Conservation (phyloP, 2,329 filamentous ascomycete genomes). For the Penicillium italicum region DNA sequence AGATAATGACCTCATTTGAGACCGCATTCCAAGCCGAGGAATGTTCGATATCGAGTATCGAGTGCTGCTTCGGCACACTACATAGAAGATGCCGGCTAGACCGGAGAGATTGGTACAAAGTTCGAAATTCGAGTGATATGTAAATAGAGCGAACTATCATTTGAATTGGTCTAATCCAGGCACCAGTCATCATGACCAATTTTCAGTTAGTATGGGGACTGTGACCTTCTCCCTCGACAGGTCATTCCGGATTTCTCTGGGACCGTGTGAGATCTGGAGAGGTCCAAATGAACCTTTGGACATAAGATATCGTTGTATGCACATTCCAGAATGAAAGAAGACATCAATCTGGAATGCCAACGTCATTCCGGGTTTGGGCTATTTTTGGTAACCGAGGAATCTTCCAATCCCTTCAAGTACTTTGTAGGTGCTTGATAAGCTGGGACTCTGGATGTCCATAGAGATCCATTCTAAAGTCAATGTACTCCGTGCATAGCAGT, state of each 20-base stretch:
- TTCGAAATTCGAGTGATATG: not conserved
- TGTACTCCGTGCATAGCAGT: not conserved
- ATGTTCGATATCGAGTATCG: not conserved
- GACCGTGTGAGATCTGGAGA: not conserved
- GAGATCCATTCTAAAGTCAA: not conserved
- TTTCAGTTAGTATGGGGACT: not conserved
- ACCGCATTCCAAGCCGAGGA: conserved; percentile 1
- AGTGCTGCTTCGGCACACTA: not conserved
- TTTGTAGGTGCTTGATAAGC: not conserved
- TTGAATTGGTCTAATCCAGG: not conserved
- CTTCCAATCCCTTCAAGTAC: not conserved
- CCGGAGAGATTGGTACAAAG: not conserved
- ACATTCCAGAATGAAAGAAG: conserved; percentile 1
- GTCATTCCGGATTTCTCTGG: not conserved
- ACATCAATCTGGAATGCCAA: conserved; percentile 7
- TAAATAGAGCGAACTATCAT: not conserved
- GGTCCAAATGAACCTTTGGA: no score
- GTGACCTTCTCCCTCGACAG: not conserved
- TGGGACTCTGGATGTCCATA: not conserved
- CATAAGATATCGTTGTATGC: not conserved
- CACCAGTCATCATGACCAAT: not conserved
- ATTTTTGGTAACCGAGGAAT: not conserved
- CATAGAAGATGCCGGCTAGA: not conserved
- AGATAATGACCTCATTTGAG: not conserved
- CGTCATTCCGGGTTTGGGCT: conserved; percentile 6